phyloP scores from a whole-genome alignment of 1,284 basidiomycete species.

The Sanghuangporus weigelae region DNA sequence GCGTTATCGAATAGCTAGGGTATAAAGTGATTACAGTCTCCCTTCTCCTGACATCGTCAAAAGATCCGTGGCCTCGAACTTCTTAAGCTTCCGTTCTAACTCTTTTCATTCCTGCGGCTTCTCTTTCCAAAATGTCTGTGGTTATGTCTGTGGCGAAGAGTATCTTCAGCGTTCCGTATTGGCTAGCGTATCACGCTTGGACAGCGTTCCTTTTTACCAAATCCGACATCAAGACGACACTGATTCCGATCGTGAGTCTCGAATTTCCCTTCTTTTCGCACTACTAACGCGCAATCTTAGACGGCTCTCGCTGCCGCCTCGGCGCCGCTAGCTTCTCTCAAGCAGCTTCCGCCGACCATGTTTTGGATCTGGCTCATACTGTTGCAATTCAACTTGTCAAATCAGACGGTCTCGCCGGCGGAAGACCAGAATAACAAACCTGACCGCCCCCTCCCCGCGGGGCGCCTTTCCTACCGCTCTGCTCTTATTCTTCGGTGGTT shows the following conservation, averaged over 20 bases:
- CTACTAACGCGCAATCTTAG: neutral
- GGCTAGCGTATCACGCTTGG: constrained; percentile 6
- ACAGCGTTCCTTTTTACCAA: constrained; percentile 30
- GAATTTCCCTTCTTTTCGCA: neutral
- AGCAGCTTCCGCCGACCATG: constrained; percentile 20
- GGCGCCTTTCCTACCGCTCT: constrained; percentile 24
- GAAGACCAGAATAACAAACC: constrained; percentile 33
- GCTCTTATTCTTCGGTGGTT: constrained; percentile 29
- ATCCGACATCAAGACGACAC: constrained; percentile 34
- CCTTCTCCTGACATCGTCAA: neutral
- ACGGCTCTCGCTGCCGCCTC: constrained; percentile 23
- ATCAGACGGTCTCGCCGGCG: constrained; percentile 30
- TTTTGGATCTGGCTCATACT: constrained; percentile 42
- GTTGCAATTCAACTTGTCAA: constrained; percentile 36
- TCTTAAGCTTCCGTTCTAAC: neutral
- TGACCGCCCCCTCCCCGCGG: constrained; percentile 32
- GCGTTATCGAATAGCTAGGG: neutral
- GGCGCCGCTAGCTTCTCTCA: constrained; percentile 24
- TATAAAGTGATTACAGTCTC: neutral
- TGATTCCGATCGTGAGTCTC: constrained; percentile 32
- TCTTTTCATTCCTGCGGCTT: neutral
- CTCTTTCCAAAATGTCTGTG: neutral
- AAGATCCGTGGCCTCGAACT: neutral
- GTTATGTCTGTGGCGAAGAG: neutral
- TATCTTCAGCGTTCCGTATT: neutral